Base-by-base conservation (phyloP, 208 protist species). In the Crithidia mellificae region DNA sequence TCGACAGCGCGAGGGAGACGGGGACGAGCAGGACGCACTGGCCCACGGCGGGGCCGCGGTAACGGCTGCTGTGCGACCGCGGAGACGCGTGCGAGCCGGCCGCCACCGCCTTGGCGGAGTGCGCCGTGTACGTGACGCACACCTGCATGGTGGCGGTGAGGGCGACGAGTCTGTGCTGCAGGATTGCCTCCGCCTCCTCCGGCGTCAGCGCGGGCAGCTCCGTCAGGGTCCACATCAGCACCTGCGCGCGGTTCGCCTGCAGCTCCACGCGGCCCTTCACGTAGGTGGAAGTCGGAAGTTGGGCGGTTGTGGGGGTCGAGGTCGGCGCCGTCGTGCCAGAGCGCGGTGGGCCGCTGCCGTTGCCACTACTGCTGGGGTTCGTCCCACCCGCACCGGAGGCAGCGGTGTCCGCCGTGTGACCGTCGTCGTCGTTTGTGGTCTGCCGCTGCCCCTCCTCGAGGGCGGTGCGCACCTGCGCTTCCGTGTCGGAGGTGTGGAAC, bases 91-190 rank as follows among this genome's bases (percentile, higher is more conserved):
- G 39, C 34, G 36, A 22, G 15, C 39, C 47, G 19, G 46, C 62
- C 7, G 54, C 7, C 11, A 52, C 27, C 24, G 62, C 39, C 38
- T 59, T 64, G 20, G 69, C 53, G 2, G 69, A 68, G 55, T 75
- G 69, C 24, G 69, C 69, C 7, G 85, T 77, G 57, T 92, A 80
- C 17, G 80, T 84, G 46, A 92, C 83, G 41, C 71, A 80, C 6
- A 92, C 71, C 36, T 89, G 74, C 36, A 78, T 68, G 1, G 68
- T 79, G 9, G 70, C 55, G 25, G 77, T 73, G 1, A 89, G 38
- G 24, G 77, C 84, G 20, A 84, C 81, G 5, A 83, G 52, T 41
- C 77, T 74, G 51, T 89, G 74, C 32, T 69, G 78, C 43, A 81
- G 53, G 14, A 92, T 43, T 41, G 34, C 70, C 63, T 59, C 44